Evolutionary conservation across 352 stramenopile genomes (phyloP), one percentile per base, ranked within the genome.

Genomic region (Aphanomyces invadans): DNA sequence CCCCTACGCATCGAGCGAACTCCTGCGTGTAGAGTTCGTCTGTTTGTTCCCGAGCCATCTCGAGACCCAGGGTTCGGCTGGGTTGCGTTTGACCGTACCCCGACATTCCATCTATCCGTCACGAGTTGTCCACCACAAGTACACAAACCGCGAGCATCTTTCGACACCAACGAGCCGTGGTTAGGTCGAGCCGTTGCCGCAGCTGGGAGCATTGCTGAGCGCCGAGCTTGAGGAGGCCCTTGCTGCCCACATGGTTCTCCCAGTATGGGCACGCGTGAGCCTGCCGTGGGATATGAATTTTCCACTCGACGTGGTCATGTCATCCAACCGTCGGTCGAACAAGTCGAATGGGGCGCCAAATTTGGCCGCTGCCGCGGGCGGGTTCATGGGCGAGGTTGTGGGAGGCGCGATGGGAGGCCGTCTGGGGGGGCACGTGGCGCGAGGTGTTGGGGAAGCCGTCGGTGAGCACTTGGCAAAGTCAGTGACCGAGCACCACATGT

Each of bases 381-480:
- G 52, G 25, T 26, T 60, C 17, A 60, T 60, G 52, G 52, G 52
- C 23, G 32, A 36, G 15, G 52, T 36, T 3, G 21, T 60, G 25
- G 52, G 52, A 1, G 29, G 52, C 4, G 52, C 31, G 12, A 19
- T 60, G 19, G 52, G 52, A 3, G 52, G 52, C 2, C 25, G 25
- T n/a, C 28, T 60, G 23, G 52, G 52, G 3, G 52, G 52, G 12
- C 28, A 60, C 25, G 52, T 60, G 9, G 52, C 52, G n/a, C 52
- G 52, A 9, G 52, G 25, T 1, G 52, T 60, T n/a, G 52, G 52
- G 7, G 52, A 60, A 28, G 36, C 28, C 2, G 32, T 60, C 25
- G 52, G 52, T 31, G 52, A 28, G 4, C 52, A 60, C 21, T 31
- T 60, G 26, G 52, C 52, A 31, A 60, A 60, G 52, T 60, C 23